These are phyloP conservation scores for Pyrenopolyporus hunteri DNA, from an alignment of 495 filamentous ascomycete genomes.

Conservation along the genomic window DNA sequence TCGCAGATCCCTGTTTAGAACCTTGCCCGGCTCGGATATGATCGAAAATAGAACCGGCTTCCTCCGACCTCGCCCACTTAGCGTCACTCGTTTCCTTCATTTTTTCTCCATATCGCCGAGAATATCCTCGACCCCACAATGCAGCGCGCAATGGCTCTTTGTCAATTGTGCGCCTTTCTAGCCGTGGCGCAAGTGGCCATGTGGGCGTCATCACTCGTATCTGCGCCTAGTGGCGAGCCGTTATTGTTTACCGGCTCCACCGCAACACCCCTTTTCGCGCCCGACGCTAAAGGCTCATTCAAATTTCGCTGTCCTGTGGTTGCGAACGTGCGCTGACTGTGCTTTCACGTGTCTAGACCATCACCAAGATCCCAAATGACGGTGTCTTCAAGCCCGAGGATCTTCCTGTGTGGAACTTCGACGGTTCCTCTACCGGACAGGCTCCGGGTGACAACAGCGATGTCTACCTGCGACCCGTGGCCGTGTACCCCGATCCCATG, in stretches of 20 bases:
- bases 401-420: constrained; percentile 99
- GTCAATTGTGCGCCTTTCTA: constrained; percentile 21
- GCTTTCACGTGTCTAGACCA: constrained; percentile 65
- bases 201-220: constrained; percentile 28
- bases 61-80: constrained; percentile 38
- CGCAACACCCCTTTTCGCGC: constrained; percentile 1
- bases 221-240: constrained; percentile 27
- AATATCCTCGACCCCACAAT: constrained; percentile 18
- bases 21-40: constrained; percentile 17
- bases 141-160: constrained; percentile 21
- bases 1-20: constrained; percentile 25
- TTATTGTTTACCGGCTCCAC: neutral
- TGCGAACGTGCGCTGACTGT: constrained; percentile 22
- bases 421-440: constrained; percentile 93
- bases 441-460: constrained; percentile 97
- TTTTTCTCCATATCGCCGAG: constrained; percentile 26
- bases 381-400: constrained; percentile 66
- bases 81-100: constrained; percentile 9
- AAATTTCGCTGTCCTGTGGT: neutral
- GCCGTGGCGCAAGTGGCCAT: constrained; percentile 23
- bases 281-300: neutral
- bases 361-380: constrained; percentile 65
- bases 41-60: constrained; percentile 38
- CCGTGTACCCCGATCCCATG: constrained; percentile 93
- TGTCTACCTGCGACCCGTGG: constrained; percentile 92